Conservation (phyloP, 2,329 filamentous ascomycete genomes). For the Malbranchea zuffiana region DNA sequence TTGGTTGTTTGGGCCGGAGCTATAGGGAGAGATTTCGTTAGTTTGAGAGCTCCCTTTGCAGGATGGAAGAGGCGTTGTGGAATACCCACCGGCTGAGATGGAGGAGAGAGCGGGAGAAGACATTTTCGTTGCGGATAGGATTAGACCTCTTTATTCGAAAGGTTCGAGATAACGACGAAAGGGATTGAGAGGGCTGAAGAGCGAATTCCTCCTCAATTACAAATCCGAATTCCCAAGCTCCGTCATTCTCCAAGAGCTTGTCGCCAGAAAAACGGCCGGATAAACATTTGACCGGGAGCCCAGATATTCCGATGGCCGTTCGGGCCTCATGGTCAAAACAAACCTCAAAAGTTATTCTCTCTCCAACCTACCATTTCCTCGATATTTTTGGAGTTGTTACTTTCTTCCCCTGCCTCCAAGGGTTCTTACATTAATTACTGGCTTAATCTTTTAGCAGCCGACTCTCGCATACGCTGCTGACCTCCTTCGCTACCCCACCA, state of each 20-base stretch:
- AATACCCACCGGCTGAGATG: conserved; percentile 3
- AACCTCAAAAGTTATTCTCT: neutral
- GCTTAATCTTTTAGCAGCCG: conserved; percentile 5
- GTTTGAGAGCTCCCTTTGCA: neutral
- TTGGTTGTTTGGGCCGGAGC: too few species aligned
- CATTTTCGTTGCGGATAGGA: conserved; percentile 2
- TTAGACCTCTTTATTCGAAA: neutral
- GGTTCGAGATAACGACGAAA: neutral
- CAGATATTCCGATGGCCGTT: too few species aligned
- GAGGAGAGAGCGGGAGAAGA: conserved; percentile 4
- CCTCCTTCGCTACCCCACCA: conserved; percentile 32
- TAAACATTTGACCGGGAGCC: neutral
- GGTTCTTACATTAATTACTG: conserved; percentile 12
- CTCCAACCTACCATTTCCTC: neutral
- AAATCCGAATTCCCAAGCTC: neutral
- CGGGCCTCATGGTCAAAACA: neutral
- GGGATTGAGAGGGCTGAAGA: neutral
- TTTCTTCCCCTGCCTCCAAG: neutral
- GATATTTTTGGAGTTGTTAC: neutral
- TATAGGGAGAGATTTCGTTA: neutral
- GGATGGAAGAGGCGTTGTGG: neutral
- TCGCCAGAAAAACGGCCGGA: neutral
- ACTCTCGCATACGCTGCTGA: neutral
- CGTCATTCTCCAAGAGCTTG: neutral
- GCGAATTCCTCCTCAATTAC: neutral